These are phyloP conservation scores for Colletotrichum higginsianum DNA, from an alignment of 2,329 filamentous ascomycete genomes.

Conservation along the genomic window DNA sequence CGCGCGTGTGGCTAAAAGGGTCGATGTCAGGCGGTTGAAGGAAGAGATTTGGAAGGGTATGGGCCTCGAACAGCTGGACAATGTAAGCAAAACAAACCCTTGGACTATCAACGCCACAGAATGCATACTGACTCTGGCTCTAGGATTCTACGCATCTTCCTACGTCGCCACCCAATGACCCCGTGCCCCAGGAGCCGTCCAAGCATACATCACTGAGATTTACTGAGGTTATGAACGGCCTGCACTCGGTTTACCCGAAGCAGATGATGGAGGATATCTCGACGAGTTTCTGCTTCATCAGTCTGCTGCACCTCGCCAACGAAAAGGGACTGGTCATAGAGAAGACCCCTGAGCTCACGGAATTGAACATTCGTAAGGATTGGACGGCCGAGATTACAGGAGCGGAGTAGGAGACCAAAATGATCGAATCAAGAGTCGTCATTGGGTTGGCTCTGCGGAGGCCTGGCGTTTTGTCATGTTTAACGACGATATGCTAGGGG, in stretches of 20 bases:
- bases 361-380: constrained; percentile 74
- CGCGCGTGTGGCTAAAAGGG: constrained; percentile 79
- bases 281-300: constrained; percentile 94
- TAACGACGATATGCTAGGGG: constrained; percentile 31
- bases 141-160: constrained; percentile 41
- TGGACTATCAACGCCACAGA: neutral
- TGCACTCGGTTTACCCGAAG: constrained; percentile 89
- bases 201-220: constrained; percentile 80
- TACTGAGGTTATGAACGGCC: constrained; percentile 90
- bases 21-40: constrained; percentile 78
- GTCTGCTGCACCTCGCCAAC: constrained; percentile 90
- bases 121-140: neutral
- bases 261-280: constrained; percentile 93
- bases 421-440: neutral
- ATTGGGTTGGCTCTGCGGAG: neutral
- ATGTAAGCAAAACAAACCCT: constrained; percentile 55
- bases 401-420: constrained; percentile 49
- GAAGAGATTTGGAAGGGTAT: constrained; percentile 80
- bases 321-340: constrained; percentile 89
- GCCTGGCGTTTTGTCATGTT: constrained; percentile 23
- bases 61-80: constrained; percentile 65
- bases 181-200: constrained; percentile 49
- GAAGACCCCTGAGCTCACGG: constrained; percentile 70
- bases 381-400: constrained; percentile 71
- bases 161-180: constrained; percentile 53